Evolutionary conservation across 441 rosid genomes (phyloP).

Genomic region (Arabidopsis lyrata): DNA sequence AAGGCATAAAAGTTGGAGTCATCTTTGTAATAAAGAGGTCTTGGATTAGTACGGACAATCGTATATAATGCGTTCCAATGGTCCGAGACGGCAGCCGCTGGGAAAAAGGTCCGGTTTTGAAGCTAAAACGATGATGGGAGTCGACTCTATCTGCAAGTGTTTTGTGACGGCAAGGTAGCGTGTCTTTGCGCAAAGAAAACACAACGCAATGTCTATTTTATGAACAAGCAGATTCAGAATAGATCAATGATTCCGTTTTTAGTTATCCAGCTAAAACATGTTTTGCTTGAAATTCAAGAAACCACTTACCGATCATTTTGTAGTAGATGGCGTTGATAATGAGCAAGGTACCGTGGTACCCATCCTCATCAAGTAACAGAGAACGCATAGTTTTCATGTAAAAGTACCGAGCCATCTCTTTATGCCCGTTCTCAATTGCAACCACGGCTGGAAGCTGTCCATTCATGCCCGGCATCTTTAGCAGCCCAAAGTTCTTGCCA

Average conservation of each 20-base stretch:
- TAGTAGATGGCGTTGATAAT: constrained; percentile 37
- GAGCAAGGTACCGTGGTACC: constrained; percentile 41
- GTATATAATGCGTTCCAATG: constrained; percentile 36
- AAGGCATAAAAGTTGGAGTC: not conserved
- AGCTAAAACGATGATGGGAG: constrained; percentile 42
- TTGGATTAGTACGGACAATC: constrained; percentile 27
- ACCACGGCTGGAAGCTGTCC: constrained; percentile 46
- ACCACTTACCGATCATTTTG: constrained; percentile 37
- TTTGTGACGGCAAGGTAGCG: constrained; percentile 37
- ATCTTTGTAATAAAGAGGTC: constrained; percentile 2
- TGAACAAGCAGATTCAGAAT: not conserved
- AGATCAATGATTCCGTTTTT: not conserved
- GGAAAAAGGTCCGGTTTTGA: constrained; percentile 42
- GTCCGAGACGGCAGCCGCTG: constrained; percentile 38
- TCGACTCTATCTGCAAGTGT: constrained; percentile 35
- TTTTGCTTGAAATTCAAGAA: constrained; percentile 16
- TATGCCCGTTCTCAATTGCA: constrained; percentile 48
- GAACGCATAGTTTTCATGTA: constrained; percentile 42
- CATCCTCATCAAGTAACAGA: constrained; percentile 37
- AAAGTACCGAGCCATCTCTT: constrained; percentile 52
- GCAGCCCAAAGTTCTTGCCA: constrained; percentile 40
- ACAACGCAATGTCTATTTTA: constrained; percentile 39
- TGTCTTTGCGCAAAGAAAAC: constrained; percentile 13
- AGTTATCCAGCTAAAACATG: not conserved
- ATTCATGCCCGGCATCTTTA: constrained; percentile 38